phyloP scores from a whole-genome alignment of 108 stramenopile species.

The Fragilaria radians region DNA sequence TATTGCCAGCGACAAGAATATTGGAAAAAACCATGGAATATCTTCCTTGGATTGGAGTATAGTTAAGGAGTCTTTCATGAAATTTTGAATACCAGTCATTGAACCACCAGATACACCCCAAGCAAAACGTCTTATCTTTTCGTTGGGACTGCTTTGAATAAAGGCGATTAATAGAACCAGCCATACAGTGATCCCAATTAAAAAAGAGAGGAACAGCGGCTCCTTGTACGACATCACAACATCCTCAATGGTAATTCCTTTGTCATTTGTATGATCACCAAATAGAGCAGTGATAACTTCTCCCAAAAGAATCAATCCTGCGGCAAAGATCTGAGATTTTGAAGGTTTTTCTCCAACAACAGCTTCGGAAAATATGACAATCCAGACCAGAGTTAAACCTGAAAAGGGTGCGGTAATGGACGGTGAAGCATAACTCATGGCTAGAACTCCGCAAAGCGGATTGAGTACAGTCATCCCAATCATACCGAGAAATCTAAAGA shows the following conservation, averaged over 20 bases:
- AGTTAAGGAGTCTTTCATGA: conserved; percentile 45
- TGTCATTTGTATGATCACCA: conserved; percentile 81
- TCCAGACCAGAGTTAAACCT: conserved; percentile 84
- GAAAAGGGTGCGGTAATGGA: conserved; percentile 79
- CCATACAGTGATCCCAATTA: conserved; percentile 33
- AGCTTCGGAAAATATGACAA: conserved; percentile 50
- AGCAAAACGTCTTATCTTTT: conserved; percentile 10
- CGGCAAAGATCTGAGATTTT: conserved; percentile 47
- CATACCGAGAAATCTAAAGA: conserved; percentile 46
- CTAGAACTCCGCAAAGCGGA: conserved; percentile 68
- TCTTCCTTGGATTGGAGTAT: conserved; percentile 17
- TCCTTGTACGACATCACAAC: conserved; percentile 60
- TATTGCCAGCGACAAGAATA: conserved; percentile 27
- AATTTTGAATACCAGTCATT: conserved; percentile 49
- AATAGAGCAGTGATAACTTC: conserved; percentile 71
- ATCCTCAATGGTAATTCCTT: conserved; percentile 42
- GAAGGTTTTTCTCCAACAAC: conserved; percentile 50
- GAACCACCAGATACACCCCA: conserved; percentile 20
- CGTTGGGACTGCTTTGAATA: conserved; percentile 13
- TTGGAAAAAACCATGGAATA: neutral
- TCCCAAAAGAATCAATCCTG: conserved; percentile 59
- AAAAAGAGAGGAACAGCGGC: conserved; percentile 46
- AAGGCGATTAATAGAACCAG: conserved; percentile 33
- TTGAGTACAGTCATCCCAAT: conserved; percentile 79
- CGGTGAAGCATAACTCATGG: conserved; percentile 85